These are phyloP conservation scores for Exsudoporus frostii DNA, from an alignment of 768 basidiomycete genomes.

Conservation along the genomic window DNA sequence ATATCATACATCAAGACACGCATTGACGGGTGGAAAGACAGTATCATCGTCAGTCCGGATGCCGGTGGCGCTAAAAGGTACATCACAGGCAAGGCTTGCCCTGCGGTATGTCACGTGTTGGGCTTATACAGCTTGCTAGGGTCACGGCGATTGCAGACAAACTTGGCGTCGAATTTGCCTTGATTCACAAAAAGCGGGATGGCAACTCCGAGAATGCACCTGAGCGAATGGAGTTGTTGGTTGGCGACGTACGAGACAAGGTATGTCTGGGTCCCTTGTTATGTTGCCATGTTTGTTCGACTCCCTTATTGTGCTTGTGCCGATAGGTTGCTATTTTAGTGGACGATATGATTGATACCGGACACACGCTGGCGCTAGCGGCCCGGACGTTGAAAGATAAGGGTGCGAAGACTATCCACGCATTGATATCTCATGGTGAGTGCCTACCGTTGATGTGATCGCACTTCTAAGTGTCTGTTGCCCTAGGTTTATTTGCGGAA, in stretches of 20 bases:
- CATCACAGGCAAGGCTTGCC: conserved; percentile 25
- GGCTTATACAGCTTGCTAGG: conserved; percentile 40
- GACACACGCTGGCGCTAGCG: conserved; percentile 83
- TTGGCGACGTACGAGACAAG: conserved; percentile 92
- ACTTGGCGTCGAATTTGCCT: conserved; percentile 90
- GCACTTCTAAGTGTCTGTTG: conserved; percentile 4
- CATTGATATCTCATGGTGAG: conserved; percentile 88
- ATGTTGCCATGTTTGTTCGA: not conserved
- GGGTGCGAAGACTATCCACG: conserved; percentile 84
- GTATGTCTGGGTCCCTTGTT: conserved; percentile 30
- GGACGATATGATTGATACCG: conserved; percentile 99
- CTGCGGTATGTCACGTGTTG: too few relatives aligned
- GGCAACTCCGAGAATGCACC: conserved; percentile 61
- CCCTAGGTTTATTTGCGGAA: conserved; percentile 74
- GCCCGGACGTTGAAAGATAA: conserved; percentile 83
- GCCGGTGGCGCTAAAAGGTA: conserved; percentile 98
- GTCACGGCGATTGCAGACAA: conserved; percentile 95
- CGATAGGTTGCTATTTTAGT: conserved; percentile 85
- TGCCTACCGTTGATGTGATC: conserved; percentile 4
- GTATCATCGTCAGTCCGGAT: conserved; percentile 94
- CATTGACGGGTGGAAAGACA: conserved; percentile 82
- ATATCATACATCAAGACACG: conserved; percentile 86
- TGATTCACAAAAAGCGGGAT: conserved; percentile 89
- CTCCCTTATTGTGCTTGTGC: conserved; percentile 6
- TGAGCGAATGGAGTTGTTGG: conserved; percentile 88